phyloP scores from a whole-genome alignment of 2,329 filamentous ascomycete species.

The Chrysosporium queenslandicum region DNA sequence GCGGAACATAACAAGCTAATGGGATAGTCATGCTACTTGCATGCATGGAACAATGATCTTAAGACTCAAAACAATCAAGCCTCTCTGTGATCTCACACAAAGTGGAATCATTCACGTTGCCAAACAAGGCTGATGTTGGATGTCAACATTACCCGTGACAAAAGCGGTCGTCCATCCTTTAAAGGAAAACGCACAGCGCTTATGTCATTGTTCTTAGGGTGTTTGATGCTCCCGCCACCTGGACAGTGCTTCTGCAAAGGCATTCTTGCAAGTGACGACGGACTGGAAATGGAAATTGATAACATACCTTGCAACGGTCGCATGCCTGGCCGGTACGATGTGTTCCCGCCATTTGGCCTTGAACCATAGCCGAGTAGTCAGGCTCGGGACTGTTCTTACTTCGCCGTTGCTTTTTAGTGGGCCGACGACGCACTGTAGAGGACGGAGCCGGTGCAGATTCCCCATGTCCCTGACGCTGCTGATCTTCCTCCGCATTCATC shows the following conservation, averaged over 20 bases:
- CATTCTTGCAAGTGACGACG: neutral
- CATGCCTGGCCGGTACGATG: slow-evolving; percentile 22
- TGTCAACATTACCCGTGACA: neutral
- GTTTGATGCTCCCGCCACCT: neutral
- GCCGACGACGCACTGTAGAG: neutral
- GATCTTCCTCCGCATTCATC: neutral
- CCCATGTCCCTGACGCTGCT: neutral
- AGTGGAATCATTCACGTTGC: neutral
- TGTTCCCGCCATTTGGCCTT: slow-evolving; percentile 16
- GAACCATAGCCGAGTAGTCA: slow-evolving; percentile 20
- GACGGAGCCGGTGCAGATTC: neutral
- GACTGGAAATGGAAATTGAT: neutral
- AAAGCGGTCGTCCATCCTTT: neutral
- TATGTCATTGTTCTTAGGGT: neutral
- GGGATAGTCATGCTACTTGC: no score
- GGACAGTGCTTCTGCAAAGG: neutral
- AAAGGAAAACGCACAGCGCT: neutral
- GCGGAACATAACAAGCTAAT: no score
- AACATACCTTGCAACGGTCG: slow-evolving; percentile 25
- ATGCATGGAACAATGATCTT: neutral
- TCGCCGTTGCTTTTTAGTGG: slow-evolving; percentile 19
- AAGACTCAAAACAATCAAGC: neutral
- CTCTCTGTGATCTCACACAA: neutral
- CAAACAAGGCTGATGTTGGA: no score
- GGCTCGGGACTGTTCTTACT: slow-evolving; percentile 20